Evolutionary conservation across 1,139 yeast species (phyloP), one percentile per base, ranked within the genome.

Genomic region (Eremothecium gossypii): DNA sequence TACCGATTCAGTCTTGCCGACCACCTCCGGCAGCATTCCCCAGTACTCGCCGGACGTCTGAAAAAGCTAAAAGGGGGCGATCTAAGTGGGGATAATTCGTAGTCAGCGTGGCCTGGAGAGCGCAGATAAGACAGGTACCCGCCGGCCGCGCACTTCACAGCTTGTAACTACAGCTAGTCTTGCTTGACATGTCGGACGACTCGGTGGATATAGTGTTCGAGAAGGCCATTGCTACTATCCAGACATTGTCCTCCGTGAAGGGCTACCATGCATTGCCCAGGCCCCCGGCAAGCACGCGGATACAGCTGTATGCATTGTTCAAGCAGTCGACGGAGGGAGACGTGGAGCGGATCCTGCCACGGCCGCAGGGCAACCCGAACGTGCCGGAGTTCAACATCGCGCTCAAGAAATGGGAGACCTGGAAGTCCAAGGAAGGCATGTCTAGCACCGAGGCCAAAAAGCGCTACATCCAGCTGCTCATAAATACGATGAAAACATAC

Each of bases 261-360:
- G 79, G 79, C 43, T 73, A 79, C 42, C 81, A 82, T n/a, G 70
- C 83, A 7, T 66, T 83, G 38, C 85, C 93, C 0, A 72, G 89
- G 37, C 95, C 95, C 0, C 89, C 94, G 1, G 77, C 85, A 1
- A 83, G 79, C 43, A 76, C 71, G 47, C 63, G 95, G 28, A 77
- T 82, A 45, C 73, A 71, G 46, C 68, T 85, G 7, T 85, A 85
- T 59, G 95, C 95, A 0, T 69, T 85, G 40, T 85, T 84, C 64
- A 85, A 85, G 55, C 95, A 85, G 57, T 89, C 95, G 2, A 83
- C 93, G 3, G 94, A 83, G 61, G 95, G 95, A 2, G 77, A 85
- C 58, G 86, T 82, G 4, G 76, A 74, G 39, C 80, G 81, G 2
- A 69, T 79, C 26, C 74, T 80, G 77, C 72, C 74, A 1, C 68